Conservation (phyloP, 1,284 basidiomycete genomes). For the Garcileccinum viscosum region DNA sequence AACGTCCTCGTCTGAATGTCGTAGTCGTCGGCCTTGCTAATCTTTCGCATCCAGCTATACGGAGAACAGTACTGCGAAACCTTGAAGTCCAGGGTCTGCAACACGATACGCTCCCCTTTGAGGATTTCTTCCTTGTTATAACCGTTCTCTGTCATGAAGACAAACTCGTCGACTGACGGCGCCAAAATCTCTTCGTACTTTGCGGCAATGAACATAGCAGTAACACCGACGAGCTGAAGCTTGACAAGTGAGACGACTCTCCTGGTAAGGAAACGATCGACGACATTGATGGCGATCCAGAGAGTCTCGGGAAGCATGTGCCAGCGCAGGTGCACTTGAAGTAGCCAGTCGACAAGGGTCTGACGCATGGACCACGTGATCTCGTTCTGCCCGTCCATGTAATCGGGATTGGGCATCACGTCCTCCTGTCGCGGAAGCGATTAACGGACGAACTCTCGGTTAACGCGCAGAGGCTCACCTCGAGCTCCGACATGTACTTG, state of each 20-base stretch:
- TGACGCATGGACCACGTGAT: conserved; percentile 97
- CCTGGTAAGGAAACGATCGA: conserved; percentile 95
- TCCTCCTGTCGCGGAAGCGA: conserved; percentile 60
- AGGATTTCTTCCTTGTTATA: conserved; percentile 96
- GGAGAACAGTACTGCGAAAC: conserved; percentile 98
- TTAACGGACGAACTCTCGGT: conserved; percentile 7
- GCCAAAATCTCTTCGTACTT: conserved; percentile 99
- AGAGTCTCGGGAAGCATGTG: conserved; percentile 98
- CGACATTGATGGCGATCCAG: conserved; percentile 97
- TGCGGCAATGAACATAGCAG: conserved; percentile 96
- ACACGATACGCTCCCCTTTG: conserved; percentile 96
- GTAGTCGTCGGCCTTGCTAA: conserved; percentile 99
- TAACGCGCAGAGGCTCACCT: conserved; percentile 57
- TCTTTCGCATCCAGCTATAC: conserved; percentile 98
- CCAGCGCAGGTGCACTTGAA: conserved; percentile 97
- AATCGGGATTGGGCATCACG: conserved; percentile 92
- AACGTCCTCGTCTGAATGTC: conserved; percentile 97
- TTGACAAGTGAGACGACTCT: conserved; percentile 93
- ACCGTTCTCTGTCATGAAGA: conserved; percentile 96
- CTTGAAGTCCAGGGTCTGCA: conserved; percentile 93
- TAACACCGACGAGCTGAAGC: conserved; percentile 97
- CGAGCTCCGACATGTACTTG: conserved; percentile 91
- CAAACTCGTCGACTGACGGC: conserved; percentile 93
- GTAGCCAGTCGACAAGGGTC: conserved; percentile 96
- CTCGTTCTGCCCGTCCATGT: conserved; percentile 95